Evolutionary conservation across 1,139 yeast genomes (phyloP).

Genomic region (Yarrowia galli): DNA sequence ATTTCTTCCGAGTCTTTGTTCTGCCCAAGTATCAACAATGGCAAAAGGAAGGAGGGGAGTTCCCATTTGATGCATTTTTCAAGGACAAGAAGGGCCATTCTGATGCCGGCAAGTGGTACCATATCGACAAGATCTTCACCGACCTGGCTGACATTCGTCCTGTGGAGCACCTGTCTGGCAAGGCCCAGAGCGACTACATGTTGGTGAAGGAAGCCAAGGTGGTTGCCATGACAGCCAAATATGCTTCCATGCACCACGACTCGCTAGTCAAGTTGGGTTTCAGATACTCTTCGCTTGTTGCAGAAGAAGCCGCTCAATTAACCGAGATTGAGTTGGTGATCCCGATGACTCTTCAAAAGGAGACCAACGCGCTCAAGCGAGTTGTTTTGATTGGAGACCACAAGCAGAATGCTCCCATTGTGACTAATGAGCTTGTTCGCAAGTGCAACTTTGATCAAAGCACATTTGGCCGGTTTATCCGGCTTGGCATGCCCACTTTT

Average conservation of each 20-base stretch:
- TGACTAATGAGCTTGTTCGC: constrained; percentile 43
- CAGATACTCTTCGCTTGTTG: constrained; percentile 48
- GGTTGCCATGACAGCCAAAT: constrained; percentile 50
- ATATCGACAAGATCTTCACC: constrained; percentile 48
- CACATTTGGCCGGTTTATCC: constrained; percentile 46
- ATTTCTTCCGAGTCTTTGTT: constrained; percentile 52
- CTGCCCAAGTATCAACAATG: constrained; percentile 50
- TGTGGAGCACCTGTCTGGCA: constrained; percentile 47
- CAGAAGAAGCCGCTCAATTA: constrained; percentile 52
- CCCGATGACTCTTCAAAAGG: constrained; percentile 45
- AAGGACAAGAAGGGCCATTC: constrained; percentile 28
- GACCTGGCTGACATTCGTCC: constrained; percentile 51
- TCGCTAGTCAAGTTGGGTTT: constrained; percentile 45
- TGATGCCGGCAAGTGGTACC: constrained; percentile 41
- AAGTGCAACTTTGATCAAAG: constrained; percentile 45
- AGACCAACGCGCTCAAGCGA: constrained; percentile 44
- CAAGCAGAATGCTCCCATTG: constrained; percentile 46
- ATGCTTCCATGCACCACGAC: constrained; percentile 45
- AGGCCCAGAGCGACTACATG: constrained; percentile 46
- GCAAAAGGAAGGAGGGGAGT: constrained; percentile 42
- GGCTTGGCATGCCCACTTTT: constrained; percentile 46
- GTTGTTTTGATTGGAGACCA: constrained; percentile 52
- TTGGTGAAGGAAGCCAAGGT: constrained; percentile 48
- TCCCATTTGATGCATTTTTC: constrained; percentile 49
- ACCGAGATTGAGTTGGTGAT: constrained; percentile 51